phyloP scores from a whole-genome alignment of 805 yeast genomes.

The Suhomyces sp. region DNA sequence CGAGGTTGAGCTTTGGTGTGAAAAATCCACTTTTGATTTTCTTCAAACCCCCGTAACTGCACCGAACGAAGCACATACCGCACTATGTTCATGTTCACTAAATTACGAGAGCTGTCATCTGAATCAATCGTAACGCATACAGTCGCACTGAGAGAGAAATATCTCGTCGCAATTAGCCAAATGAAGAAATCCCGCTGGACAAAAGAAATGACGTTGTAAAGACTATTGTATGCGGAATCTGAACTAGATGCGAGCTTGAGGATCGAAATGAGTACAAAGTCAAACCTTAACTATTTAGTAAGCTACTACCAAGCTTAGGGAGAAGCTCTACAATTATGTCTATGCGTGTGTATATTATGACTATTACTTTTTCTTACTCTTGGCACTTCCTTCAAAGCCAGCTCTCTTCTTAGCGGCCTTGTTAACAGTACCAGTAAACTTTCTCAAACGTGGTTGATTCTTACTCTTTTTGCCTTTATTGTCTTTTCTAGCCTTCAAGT shows the following conservation, averaged over 20 bases:
- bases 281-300: background rate
- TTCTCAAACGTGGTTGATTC: constrained; percentile 66
- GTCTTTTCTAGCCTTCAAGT: constrained; percentile 78
- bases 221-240: background rate
- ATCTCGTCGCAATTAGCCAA: background rate
- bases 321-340: background rate
- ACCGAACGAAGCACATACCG: background rate
- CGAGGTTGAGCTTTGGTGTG: background rate
- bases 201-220: background rate
- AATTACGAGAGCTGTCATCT: background rate
- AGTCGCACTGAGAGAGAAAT: background rate
- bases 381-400: constrained; percentile 84
- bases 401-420: constrained; percentile 60
- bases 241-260: background rate
- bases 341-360: background rate
- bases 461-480: constrained; percentile 80
- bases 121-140: background rate
- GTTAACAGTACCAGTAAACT: constrained; percentile 55
- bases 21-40: too few species aligned
- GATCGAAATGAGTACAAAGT: background rate
- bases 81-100: background rate
- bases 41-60: background rate
- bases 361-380: constrained; percentile 32
- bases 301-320: background rate
- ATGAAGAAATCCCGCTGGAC: background rate